Base-by-base conservation (phyloP, 2,329 filamentous ascomycete species). In the Hypocrella siamensis region DNA sequence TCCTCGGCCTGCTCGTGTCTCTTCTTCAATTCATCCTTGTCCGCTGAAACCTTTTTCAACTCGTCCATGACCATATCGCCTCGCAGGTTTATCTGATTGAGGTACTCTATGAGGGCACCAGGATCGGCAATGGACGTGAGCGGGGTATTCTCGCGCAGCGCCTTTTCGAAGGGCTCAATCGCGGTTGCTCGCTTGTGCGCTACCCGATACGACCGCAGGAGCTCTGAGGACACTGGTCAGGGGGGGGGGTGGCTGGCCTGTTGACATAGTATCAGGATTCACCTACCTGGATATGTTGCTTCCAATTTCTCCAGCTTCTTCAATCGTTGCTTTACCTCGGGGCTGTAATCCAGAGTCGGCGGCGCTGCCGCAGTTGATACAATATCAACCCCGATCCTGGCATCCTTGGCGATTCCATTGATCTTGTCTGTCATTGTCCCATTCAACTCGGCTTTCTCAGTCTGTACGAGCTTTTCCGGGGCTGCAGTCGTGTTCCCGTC, bases 51-150 rank as follows among this genome's bases (percentile, higher is more conserved):
- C 10, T 84, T 69, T 57, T 92, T 94, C 35, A 94, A 63, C 54
- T 98, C 90, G 28, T 93, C 80, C 70, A 92, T 77, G 3, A 93
- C 76, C 81, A 98, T 92, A 45, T 93, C 83, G 26, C 78, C 77
- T 48, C 92, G 88, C 32, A 86, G 55, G 38, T 77, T 88, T 26
- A 93, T 58, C 53, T 94, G 84, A 43, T 79, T 84, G 18, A 98
- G 65, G 47, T 94, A 98, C 54, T 96, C 88, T 6, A 85, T 70
- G 21, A 98, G 64, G 3, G 85, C 79, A 32, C 74, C 71, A 0
- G 88, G 83, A 37, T 98, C 90, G 42, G 65, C 68, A 44, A 98
- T 93, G 12, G 84, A 88, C 4, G 82, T 81, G 22, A 96, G 61
- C 3, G 90, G 88, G 0, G 90, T 98, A 45, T 93, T 82, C 50